Conservation (phyloP, 768 basidiomycete species). For the Pulveroboletus sp. region DNA sequence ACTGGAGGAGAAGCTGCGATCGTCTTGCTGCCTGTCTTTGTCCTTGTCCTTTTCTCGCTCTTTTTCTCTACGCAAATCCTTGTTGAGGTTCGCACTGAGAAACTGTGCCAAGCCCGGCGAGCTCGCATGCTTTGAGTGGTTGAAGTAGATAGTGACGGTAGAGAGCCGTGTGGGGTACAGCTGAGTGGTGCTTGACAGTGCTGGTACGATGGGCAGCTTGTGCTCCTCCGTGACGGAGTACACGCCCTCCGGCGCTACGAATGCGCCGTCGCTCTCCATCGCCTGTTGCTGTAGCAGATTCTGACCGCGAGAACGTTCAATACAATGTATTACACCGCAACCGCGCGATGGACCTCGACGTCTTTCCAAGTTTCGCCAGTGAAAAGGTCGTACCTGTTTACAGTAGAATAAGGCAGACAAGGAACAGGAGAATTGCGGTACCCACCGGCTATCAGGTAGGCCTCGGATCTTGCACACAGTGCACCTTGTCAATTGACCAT, state of each 20-base stretch:
- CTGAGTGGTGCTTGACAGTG: slow-evolving; percentile 31
- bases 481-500: slow-evolving; percentile 19
- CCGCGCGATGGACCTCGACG: neutral
- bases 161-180: slow-evolving; percentile 60
- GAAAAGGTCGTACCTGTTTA: neutral
- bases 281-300: slow-evolving; percentile 1
- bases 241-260: slow-evolving; percentile 86
- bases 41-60: slow-evolving; percentile 34
- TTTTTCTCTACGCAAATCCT: slow-evolving; percentile 50
- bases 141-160: slow-evolving; percentile 59
- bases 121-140: slow-evolving; percentile 46
- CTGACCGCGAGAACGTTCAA: slow-evolving; percentile 16
- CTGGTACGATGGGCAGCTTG: slow-evolving; percentile 52
- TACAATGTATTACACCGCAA: neutral
- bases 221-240: slow-evolving; percentile 86
- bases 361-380: neutral
- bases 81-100: slow-evolving; percentile 53
- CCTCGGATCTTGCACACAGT: slow-evolving; percentile 26
- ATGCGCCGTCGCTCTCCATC: slow-evolving; percentile 82
- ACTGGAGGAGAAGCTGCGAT: slow-evolving; percentile 75
- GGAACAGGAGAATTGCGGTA: too few relatives aligned
- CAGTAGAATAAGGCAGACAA: too few relatives aligned
- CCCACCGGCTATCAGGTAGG: slow-evolving; percentile 9
- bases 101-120: slow-evolving; percentile 64
- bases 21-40: slow-evolving; percentile 47